phyloP scores from a whole-genome alignment of 164 flowering plant species.

The Piper betle region DNA sequence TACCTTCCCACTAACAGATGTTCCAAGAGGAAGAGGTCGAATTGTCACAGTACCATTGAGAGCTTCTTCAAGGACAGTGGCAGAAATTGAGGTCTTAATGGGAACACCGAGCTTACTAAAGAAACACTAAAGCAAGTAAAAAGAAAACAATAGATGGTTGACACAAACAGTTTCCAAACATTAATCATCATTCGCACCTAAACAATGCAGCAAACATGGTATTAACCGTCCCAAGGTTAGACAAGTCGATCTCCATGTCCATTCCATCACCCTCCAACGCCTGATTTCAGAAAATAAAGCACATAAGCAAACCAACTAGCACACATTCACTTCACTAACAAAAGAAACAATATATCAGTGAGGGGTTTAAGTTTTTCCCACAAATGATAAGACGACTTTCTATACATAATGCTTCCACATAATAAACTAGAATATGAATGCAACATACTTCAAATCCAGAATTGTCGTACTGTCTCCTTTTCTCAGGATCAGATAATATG shows the following conservation, averaged over 20 bases:
- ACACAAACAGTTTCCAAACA: background rate
- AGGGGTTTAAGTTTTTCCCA: too few species aligned
- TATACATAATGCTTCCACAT: background rate
- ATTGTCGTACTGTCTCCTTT: constrained; percentile 24
- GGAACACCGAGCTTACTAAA: constrained; percentile 96
- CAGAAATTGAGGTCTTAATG: constrained; percentile 95
- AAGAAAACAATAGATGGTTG: background rate
- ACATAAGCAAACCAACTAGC: constrained; percentile 3
- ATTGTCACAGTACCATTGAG: constrained; percentile 90
- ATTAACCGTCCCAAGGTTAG: constrained; percentile 95
- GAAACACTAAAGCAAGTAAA: background rate
- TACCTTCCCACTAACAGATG: constrained; percentile 94
- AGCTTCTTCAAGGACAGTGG: constrained; percentile 97
- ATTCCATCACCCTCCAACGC: constrained; percentile 74
- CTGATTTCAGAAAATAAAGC: constrained; percentile 18
- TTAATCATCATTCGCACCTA: constrained; percentile 37
- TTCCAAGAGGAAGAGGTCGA: constrained; percentile 89
- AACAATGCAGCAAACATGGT: constrained; percentile 98
- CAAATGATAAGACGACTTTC: background rate
- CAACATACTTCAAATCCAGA: constrained; percentile 21
- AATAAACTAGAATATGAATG: background rate
- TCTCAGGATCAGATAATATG: constrained; percentile 64
- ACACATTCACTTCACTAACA: background rate
- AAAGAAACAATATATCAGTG: background rate
- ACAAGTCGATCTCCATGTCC: constrained; percentile 97